Percentiles rank a stretch among this genome's conserved stretches.
Evolutionary conservation across 805 yeast species (phyloP).

Genomic region (Ogataea sp.): DNA sequence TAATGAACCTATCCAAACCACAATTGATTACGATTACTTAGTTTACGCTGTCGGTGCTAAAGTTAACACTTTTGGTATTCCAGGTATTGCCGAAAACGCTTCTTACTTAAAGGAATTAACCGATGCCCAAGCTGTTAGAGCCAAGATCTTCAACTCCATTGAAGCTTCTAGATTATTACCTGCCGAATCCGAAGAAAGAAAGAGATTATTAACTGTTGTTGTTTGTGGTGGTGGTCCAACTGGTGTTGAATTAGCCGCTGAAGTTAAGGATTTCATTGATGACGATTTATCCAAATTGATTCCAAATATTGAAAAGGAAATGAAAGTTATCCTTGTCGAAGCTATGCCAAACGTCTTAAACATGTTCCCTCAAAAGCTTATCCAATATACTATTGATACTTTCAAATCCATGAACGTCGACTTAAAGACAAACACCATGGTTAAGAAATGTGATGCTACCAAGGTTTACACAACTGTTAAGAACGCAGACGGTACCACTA

Average conservation of each 20-base stretch:
- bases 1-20: constrained; percentile 35
- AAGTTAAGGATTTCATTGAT: constrained; percentile 86
- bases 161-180: constrained; percentile 84
- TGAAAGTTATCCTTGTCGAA: constrained; percentile 79
- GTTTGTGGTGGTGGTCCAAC: constrained; percentile 99
- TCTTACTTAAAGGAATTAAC: constrained; percentile 84
- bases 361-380: constrained; percentile 61
- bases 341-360: constrained; percentile 84
- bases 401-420: constrained; percentile 61
- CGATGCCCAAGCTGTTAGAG: constrained; percentile 80
- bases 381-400: constrained; percentile 73
- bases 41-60: constrained; percentile 94
- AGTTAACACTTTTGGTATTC: constrained; percentile 90
- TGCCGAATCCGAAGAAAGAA: constrained; percentile 63
- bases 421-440: constrained; percentile 79
- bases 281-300: constrained; percentile 87
- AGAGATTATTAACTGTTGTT: constrained; percentile 76
- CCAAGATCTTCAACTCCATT: constrained; percentile 74
- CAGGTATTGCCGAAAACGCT: constrained; percentile 87
- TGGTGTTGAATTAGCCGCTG: constrained; percentile 97
- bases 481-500: constrained; percentile 56
- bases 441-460: constrained; percentile 71
- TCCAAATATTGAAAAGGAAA: constrained; percentile 76
- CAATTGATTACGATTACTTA: constrained; percentile 66
- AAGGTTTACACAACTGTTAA: constrained; percentile 65